Conservation (phyloP, 176 grass and related monocot species). For the Phyllostachys edulis region DNA sequence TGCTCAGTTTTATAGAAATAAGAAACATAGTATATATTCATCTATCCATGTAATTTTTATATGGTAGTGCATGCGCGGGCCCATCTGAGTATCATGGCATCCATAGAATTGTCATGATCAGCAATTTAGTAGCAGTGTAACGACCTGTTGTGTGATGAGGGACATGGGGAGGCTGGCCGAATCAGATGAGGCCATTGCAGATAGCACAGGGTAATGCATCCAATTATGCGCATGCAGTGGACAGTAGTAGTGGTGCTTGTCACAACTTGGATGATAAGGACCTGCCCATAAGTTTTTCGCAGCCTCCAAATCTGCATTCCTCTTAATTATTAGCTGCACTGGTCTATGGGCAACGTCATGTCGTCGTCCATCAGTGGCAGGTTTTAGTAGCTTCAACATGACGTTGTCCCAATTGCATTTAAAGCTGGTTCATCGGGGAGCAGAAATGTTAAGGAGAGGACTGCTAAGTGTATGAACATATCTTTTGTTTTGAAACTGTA, state of each 20-base stretch:
- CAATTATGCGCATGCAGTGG: slow-evolving; percentile 19
- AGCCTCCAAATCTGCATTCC: slow-evolving; percentile 27
- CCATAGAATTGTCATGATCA: slow-evolving; percentile 23
- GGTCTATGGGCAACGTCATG: neutral
- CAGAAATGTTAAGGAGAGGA: neutral
- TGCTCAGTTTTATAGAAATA: neutral
- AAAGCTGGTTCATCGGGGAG: neutral
- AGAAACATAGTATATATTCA: neutral
- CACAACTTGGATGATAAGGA: slow-evolving; percentile 42
- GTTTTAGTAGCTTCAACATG: slow-evolving; percentile 11
- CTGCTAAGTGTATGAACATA: neutral
- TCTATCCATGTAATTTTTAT: neutral
- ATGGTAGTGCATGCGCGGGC: neutral
- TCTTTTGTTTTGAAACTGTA: neutral
- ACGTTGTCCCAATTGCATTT: neutral
- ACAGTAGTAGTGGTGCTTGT: slow-evolving; percentile 30
- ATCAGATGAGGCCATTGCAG: slow-evolving; percentile 12
- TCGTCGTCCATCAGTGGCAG: neutral
- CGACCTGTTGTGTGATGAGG: neutral
- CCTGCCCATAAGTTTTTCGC: slow-evolving; percentile 27
- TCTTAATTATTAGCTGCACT: slow-evolving; percentile 35
- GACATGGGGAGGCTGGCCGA: slow-evolving; percentile 3
- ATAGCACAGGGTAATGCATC: slow-evolving; percentile 12
- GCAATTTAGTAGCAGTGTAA: neutral
- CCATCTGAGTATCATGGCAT: slow-evolving; percentile 18